Evolutionary conservation across 768 basidiomycete genomes (phyloP).

Genomic region (Hortiboletus flavorubellus): DNA sequence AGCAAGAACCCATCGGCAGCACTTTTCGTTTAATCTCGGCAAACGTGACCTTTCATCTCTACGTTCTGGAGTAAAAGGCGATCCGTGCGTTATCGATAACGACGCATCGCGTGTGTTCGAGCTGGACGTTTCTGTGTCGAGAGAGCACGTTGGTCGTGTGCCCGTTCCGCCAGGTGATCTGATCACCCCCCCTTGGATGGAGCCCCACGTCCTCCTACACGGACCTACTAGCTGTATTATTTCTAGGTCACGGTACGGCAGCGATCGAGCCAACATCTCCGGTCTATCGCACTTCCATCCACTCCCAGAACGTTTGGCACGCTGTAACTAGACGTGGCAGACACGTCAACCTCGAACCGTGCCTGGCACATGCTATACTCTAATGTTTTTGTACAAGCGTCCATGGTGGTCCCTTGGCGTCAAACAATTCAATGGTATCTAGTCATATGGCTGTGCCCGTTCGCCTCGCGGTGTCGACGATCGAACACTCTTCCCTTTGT

Average conservation of each 20-base stretch:
- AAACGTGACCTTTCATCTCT: not conserved
- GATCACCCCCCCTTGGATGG: constrained; percentile 1
- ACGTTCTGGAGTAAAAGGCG: constrained; percentile 6
- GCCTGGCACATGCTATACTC: constrained; percentile 11
- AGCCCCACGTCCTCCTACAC: too few species aligned
- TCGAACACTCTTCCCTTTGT: constrained; percentile 7
- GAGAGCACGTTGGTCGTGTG: constrained; percentile 1
- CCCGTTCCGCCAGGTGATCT: not conserved
- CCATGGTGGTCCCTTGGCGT: not conserved
- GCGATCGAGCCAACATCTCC: not conserved
- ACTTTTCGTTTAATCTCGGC: constrained; percentile 8
- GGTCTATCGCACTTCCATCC: not conserved
- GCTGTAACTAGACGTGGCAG: not conserved
- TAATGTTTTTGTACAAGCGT: not conserved
- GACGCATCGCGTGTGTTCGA: constrained; percentile 1
- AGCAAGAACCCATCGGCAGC: not conserved
- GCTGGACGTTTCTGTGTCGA: not conserved
- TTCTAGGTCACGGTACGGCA: not conserved
- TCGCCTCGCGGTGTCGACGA: constrained; percentile 14
- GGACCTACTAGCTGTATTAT: not conserved
- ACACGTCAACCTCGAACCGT: not conserved
- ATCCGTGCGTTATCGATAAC: constrained; percentile 14
- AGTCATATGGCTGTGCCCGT: not conserved
- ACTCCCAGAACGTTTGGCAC: not conserved
- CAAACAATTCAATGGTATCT: not conserved